Conservation (phyloP, 2,329 filamentous ascomycete genomes). For the Sclerotinia glacialis region DNA sequence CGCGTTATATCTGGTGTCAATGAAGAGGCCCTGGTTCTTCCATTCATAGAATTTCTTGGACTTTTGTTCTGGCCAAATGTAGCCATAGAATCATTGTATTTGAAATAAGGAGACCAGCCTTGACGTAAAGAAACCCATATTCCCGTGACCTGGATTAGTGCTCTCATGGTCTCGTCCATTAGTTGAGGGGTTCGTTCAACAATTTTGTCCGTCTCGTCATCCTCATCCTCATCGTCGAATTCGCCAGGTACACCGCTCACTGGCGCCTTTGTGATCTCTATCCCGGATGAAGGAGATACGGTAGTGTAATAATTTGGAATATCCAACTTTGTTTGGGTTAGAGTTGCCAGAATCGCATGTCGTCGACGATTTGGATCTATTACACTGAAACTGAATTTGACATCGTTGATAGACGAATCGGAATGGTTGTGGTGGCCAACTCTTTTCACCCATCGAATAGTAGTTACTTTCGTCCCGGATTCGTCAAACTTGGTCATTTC, state of each 20-base stretch:
- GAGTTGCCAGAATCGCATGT: constrained; percentile 70
- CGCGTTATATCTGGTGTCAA: constrained; percentile 32
- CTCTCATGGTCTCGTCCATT: constrained; percentile 47
- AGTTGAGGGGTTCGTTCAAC: constrained; percentile 40
- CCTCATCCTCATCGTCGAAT: constrained; percentile 8
- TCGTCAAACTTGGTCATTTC: constrained; percentile 59
- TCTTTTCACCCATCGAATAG: constrained; percentile 67
- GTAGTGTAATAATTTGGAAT: constrained; percentile 67
- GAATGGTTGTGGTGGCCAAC: constrained; percentile 40
- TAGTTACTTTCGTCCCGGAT: constrained; percentile 53
- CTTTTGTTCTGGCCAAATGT: constrained; percentile 19
- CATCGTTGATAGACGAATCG: constrained; percentile 41
- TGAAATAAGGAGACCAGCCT: constrained; percentile 45
- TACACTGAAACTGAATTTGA: constrained; percentile 73
- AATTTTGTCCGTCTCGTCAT: constrained; percentile 26
- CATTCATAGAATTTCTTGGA: constrained; percentile 18
- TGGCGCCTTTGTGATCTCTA: constrained; percentile 42
- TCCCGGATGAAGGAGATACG: constrained; percentile 50
- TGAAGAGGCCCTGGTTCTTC: constrained; percentile 33
- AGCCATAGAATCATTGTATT: constrained; percentile 37
- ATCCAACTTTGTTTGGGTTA: constrained; percentile 62
- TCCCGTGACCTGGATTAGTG: constrained; percentile 51
- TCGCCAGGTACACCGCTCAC: constrained; percentile 24
- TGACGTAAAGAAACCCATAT: constrained; percentile 51
- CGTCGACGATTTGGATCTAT: constrained; percentile 66